Evolutionary conservation across 2,329 filamentous ascomycete species (phyloP).

Genomic region (Ilyonectria robusta): DNA sequence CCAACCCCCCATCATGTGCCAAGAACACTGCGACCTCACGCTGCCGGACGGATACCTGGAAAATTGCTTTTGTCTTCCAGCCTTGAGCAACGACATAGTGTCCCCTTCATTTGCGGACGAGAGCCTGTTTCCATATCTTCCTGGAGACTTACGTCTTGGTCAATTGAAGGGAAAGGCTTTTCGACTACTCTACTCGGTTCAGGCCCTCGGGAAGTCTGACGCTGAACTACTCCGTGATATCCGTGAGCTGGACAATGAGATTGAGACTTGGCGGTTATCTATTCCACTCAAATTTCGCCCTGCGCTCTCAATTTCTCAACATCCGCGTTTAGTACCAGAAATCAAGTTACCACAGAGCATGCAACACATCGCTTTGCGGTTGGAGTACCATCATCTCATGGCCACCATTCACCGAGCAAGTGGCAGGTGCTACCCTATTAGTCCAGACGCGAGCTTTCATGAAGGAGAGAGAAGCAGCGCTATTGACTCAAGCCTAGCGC

Average conservation of each 20-base stretch:
- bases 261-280: slow-evolving; percentile 67
- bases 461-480: slow-evolving; percentile 51
- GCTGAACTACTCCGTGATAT: slow-evolving; percentile 68
- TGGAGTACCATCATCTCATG: slow-evolving; percentile 69
- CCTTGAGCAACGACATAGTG: neutral
- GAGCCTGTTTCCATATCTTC: slow-evolving; percentile 51
- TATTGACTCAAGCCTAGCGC: slow-evolving; percentile 64
- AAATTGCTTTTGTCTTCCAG: slow-evolving; percentile 38
- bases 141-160: slow-evolving; percentile 62
- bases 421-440: slow-evolving; percentile 56
- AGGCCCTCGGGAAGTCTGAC: slow-evolving; percentile 63
- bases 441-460: slow-evolving; percentile 1
- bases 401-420: slow-evolving; percentile 68
- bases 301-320: slow-evolving; percentile 56
- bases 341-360: slow-evolving; percentile 48
- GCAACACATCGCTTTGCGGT: slow-evolving; percentile 63
- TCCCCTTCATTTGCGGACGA: neutral
- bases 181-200: slow-evolving; percentile 63
- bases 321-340: neutral
- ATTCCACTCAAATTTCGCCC: slow-evolving; percentile 61
- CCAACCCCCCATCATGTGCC: slow-evolving; percentile 63
- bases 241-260: slow-evolving; percentile 67
- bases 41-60: slow-evolving; percentile 14
- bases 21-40: slow-evolving; percentile 49
- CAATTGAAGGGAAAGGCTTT: slow-evolving; percentile 66